Percentiles rank a stretch among this genome's conserved stretches.
phyloP scores from a whole-genome alignment of 306 rosid genomes.

The Heteromeles arbutifolia region DNA sequence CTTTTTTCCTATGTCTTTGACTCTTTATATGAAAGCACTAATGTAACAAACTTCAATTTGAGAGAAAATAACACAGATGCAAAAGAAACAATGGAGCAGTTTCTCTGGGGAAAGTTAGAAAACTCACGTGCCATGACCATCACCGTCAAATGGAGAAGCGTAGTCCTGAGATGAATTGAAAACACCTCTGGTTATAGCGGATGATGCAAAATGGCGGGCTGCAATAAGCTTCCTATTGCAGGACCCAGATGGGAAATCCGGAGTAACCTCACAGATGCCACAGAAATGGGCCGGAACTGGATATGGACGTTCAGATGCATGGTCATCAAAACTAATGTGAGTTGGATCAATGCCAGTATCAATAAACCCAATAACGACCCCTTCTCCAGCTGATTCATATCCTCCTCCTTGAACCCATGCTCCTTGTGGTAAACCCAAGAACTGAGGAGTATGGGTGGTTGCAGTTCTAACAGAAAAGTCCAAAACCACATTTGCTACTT shows the following conservation, averaged over 20 bases:
- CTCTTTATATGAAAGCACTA: neutral
- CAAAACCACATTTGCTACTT: constrained; percentile 75
- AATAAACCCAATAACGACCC: constrained; percentile 76
- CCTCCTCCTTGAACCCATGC: constrained; percentile 92
- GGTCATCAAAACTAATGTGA: constrained; percentile 77
- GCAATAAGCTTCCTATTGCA: constrained; percentile 97
- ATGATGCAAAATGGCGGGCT: constrained; percentile 95
- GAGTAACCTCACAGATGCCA: constrained; percentile 92
- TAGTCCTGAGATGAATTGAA: constrained; percentile 79
- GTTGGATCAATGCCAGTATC: constrained; percentile 97
- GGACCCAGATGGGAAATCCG: constrained; percentile 94
- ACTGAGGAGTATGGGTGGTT: constrained; percentile 87
- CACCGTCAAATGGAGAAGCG: constrained; percentile 96
- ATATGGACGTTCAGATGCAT: constrained; percentile 34
- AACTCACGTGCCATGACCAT: constrained; percentile 99
- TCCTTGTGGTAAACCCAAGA: constrained; percentile 88
- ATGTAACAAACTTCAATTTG: neutral
- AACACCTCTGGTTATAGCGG: constrained; percentile 95
- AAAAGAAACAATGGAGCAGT: constrained; percentile 1
- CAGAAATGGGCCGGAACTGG: constrained; percentile 84
- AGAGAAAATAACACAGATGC: neutral
- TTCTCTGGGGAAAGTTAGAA: constrained; percentile 14
- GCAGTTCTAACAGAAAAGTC: constrained; percentile 95
- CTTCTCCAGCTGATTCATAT: constrained; percentile 81
- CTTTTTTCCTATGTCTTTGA: neutral